These are phyloP conservation scores for Phaeoacremonium minimum DNA, from an alignment of 2,329 filamentous ascomycete genomes.

Conservation along the genomic window DNA sequence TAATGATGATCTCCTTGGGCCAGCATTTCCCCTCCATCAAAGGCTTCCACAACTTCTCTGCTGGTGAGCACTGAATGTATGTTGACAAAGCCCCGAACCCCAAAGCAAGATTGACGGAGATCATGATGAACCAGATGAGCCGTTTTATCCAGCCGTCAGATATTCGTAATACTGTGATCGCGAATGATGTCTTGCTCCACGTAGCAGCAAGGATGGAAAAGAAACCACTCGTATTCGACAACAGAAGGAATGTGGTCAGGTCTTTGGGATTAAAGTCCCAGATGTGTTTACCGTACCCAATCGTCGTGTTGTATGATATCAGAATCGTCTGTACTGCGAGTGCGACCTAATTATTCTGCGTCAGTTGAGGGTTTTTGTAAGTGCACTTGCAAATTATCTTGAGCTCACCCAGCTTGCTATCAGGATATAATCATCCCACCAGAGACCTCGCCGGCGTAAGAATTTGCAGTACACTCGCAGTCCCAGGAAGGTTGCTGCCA, in stretches of 20 bases:
- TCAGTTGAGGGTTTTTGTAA: too few relatives aligned
- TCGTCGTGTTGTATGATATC: slow-evolving; percentile 1
- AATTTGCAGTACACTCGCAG: slow-evolving; percentile 12
- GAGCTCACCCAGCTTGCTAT: slow-evolving; percentile 14
- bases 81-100: slow-evolving; percentile 19
- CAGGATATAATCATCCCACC: slow-evolving; percentile 15
- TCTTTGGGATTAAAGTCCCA: neutral
- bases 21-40: slow-evolving; percentile 21
- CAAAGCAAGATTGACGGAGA: slow-evolving; percentile 19
- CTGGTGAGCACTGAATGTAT: slow-evolving; percentile 23
- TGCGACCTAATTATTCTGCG: neutral
- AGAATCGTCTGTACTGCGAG: neutral
- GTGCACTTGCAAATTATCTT: too few relatives aligned
- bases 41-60: slow-evolving; percentile 21
- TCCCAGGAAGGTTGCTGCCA: slow-evolving; percentile 12
- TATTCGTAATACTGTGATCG: slow-evolving; percentile 23
- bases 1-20: slow-evolving; percentile 19
- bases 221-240: slow-evolving; percentile 2
- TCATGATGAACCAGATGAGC: slow-evolving; percentile 22
- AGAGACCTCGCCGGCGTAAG: slow-evolving; percentile 5
- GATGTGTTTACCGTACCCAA: slow-evolving; percentile 3
- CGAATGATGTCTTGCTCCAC: slow-evolving; percentile 28
- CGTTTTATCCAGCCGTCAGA: slow-evolving; percentile 15
- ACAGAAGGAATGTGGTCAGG: neutral
- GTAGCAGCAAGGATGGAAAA: slow-evolving; percentile 19